A percentile compares a stretch with the other conserved stretches of the same genome.
phyloP scores from a whole-genome alignment of 345 rosid genomes.

The Bretschneidera sinensis region DNA sequence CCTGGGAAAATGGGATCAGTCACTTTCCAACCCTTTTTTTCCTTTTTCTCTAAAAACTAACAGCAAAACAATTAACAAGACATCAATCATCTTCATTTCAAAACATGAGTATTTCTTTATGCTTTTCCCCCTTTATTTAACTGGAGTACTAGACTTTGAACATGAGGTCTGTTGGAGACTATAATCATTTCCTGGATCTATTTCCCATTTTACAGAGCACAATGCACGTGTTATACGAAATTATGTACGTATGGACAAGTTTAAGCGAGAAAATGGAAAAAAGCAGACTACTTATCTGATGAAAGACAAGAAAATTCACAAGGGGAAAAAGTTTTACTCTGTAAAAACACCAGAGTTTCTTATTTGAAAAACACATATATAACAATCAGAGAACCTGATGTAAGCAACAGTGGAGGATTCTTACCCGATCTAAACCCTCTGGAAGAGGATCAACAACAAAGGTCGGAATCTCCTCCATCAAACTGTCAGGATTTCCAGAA shows the following conservation, averaged over 20 bases:
- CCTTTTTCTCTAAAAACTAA: background rate
- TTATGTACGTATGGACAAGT: no score
- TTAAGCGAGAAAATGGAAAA: constrained; percentile 7
- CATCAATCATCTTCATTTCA: background rate
- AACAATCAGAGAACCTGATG: background rate
- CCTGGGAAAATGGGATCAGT: background rate
- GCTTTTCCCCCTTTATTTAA: background rate
- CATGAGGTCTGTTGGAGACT: no score
- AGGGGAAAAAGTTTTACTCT: background rate
- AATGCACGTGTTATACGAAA: no score
- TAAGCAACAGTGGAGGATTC: constrained; percentile 11
- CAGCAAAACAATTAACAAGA: background rate
- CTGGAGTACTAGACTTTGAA: no score
- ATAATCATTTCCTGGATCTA: no score
- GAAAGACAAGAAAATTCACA: background rate
- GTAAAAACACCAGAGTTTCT: background rate
- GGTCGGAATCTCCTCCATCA: constrained; percentile 72
- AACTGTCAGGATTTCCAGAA: constrained; percentile 61
- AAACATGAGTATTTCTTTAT: no score
- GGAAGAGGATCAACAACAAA: constrained; percentile 79
- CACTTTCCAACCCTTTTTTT: background rate
- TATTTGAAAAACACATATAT: background rate
- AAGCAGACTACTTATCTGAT: background rate
- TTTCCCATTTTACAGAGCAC: no score
- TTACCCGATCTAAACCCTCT: constrained; percentile 68